Evolutionary conservation across 768 basidiomycete genomes (phyloP), one percentile per base, ranked within the genome.

Genomic region (Pisolithus tinctorius): DNA sequence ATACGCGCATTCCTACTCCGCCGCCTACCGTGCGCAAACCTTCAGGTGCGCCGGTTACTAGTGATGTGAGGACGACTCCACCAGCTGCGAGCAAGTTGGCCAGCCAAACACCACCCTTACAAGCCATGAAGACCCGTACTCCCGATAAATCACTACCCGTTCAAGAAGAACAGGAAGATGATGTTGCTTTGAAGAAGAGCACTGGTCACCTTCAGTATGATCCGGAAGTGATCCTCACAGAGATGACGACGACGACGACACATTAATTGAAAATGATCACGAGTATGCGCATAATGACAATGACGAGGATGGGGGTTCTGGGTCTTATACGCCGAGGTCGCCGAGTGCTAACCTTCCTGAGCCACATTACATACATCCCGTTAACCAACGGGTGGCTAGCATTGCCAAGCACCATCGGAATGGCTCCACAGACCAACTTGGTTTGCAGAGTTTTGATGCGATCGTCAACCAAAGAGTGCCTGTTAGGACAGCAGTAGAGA

Each of bases 121-220:
- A 81, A 59, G 63, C 73, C 9, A 72, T 77, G 58, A 64, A 63
- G 62, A 71, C 76, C 5, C 80, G 83, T 20, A 80, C 81, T 20
- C 81, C 86, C 1, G 86, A 87, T 63, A 75, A 84, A 31, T 86
- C 86, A 14, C 72, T 89, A 25, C 86, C 86, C 17, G 77, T 88
- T 3, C 86, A 89, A 63, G 86, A 88, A 62, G 86, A 87, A 54
- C 75, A 76, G 27, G 85, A 87, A 58, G 86, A 87, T 57, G 84
- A 86, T 55, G 67, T 74, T 16, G 66, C 66, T 3, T 37, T 57
- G 36, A 75, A 74, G 59, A 70, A 66, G 30, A 64, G 56, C 14
- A 75, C 79, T 25, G 75, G 69, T 16, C 67, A 69, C 51, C 51
- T 61, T 36, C 54, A 63, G 40, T 73, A 74, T 56, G 67, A 69